These are phyloP conservation scores for Nakazawaea peltata DNA, from an alignment of 805 yeast genomes.

Conservation along the genomic window DNA sequence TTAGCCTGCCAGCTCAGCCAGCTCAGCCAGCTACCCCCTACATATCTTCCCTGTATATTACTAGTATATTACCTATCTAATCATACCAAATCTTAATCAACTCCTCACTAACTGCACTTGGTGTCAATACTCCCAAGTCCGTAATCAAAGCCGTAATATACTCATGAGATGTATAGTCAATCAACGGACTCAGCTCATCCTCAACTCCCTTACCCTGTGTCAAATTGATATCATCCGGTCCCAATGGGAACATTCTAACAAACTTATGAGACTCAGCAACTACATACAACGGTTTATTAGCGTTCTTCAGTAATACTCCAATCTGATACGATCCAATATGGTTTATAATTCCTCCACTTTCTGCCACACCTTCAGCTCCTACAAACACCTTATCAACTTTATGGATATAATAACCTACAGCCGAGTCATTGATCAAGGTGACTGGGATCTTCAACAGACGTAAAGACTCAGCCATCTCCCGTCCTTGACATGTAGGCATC, in stretches of 20 bases:
- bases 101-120: conserved; percentile 98
- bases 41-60: not conserved
- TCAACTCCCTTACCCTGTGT: conserved; percentile 31
- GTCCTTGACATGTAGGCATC: conserved; percentile 74
- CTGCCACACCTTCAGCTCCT: conserved; percentile 99
- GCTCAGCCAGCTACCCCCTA: not conserved
- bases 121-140: conserved; percentile 93
- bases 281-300: conserved; percentile 89
- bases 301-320: conserved; percentile 84
- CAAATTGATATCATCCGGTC: conserved; percentile 79
- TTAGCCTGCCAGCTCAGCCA: too few relatives aligned
- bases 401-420: conserved; percentile 88
- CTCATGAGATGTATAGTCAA: conserved; percentile 95
- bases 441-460: conserved; percentile 76
- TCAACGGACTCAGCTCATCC: conserved; percentile 42
- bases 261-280: conserved; percentile 94
- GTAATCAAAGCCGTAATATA: conserved; percentile 93
- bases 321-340: conserved; percentile 93
- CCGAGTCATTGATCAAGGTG: conserved; percentile 81
- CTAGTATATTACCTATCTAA: conserved; percentile 20
- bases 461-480: conserved; percentile 59
- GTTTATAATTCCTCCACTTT: conserved; percentile 96
- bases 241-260: conserved; percentile 90
- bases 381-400: conserved; percentile 89
- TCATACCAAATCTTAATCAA: conserved; percentile 97